These are phyloP conservation scores for Xeromyces bisporus DNA, from an alignment of 495 filamentous ascomycete genomes.

Conservation along the genomic window DNA sequence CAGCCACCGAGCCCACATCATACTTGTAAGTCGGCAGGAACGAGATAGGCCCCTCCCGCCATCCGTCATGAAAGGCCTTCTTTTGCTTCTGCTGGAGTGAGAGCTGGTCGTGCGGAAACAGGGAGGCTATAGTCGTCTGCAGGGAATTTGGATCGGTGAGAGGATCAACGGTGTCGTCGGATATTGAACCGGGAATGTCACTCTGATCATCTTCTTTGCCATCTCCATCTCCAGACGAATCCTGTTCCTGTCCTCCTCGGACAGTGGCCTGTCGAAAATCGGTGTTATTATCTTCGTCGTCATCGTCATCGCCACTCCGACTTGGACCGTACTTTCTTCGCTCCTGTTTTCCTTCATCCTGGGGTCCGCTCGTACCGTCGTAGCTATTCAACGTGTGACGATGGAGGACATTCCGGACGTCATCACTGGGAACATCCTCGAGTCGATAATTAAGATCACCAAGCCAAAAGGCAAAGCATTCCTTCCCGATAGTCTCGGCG, in stretches of 20 bases:
- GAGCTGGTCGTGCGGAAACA: slow-evolving; percentile 85
- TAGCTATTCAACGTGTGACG: slow-evolving; percentile 70
- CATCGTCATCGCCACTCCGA: too few relatives aligned
- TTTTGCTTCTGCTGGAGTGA: slow-evolving; percentile 50
- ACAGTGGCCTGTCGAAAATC: slow-evolving; percentile 22
- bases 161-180: slow-evolving; percentile 25
- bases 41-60: slow-evolving; percentile 72
- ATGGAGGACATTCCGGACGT: slow-evolving; percentile 71
- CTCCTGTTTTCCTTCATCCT: too few relatives aligned
- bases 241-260: slow-evolving; percentile 7
- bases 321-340: too few relatives aligned
- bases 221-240: slow-evolving; percentile 3
- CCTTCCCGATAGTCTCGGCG: slow-evolving; percentile 62
- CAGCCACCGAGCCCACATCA: slow-evolving; percentile 80
- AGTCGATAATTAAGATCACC: slow-evolving; percentile 94
- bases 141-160: slow-evolving; percentile 46
- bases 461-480: slow-evolving; percentile 91
- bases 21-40: slow-evolving; percentile 96
- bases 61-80: slow-evolving; percentile 77
- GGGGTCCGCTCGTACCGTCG: slow-evolving; percentile 22
- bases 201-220: slow-evolving; percentile 2
- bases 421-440: slow-evolving; percentile 72
- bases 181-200: slow-evolving; percentile 4
- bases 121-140: slow-evolving; percentile 67
- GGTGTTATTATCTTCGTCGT: too few relatives aligned